Base-by-base conservation (phyloP, 2,329 filamentous ascomycete genomes). In the Aureobasidium sp. region DNA sequence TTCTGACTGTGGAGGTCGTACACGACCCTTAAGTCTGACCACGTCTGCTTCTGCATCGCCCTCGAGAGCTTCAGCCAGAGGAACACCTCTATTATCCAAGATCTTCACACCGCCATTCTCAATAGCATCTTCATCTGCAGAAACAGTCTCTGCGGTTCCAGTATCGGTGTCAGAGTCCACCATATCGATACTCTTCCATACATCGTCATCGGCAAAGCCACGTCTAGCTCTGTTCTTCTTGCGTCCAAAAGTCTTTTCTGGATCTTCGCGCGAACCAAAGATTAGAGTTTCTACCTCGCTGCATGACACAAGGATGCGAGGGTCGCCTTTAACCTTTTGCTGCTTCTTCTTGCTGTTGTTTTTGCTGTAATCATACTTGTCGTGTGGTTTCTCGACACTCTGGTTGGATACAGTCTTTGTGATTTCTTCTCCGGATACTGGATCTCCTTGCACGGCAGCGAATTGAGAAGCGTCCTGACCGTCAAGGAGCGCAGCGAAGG, bases 221-320 rank as follows among this genome's bases (percentile, higher is more conserved):
- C 77, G 72, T 34, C 73, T 74, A 20, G 72, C 76, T 13, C 77
- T 73, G 67, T 81, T 82, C 64, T 78, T 78, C 64, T 73, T 74
- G 5, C 78, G 70, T 0, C 77, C 79, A 63, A 72, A 78, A 0
- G 73, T 71, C 65, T 80, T 79, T 8, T 76, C 74, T 0, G 78
- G 78, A 61, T 82, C 79, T 17, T 72, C 71, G 26, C 72, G 68
- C 32, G 73, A 70, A 6, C 77, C 77, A 66, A 85, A 85, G 0
- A 85, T 72, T 8, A 76, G 65, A 4, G 70, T 74, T 67, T 85
- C 80, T 2, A 84, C 78, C 15, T 77, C 74, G 20, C 77, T 75
- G 63, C 80, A 82, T 0, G 77, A 73, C 2, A 85, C 75, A 1
- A 82, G 72, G 6, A 82, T 70, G 0, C 82, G 70, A 5, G 74